Conservation (phyloP, 176 grass and related monocot genomes). For the Phoenix roebelenii region DNA sequence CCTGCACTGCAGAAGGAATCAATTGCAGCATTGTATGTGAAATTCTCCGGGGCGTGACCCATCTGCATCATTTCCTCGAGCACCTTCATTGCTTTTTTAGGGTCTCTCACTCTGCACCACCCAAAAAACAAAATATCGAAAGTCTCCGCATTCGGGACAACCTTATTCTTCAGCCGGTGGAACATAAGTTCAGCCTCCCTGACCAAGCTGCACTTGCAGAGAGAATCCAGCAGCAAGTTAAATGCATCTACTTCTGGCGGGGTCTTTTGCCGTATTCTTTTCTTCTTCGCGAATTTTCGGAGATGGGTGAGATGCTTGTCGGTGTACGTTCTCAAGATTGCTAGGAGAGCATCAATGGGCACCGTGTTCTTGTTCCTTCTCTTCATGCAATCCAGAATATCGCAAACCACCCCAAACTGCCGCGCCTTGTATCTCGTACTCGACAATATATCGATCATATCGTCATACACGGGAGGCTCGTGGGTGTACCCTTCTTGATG, state of each 20-base stretch:
- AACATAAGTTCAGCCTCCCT: constrained; percentile 62
- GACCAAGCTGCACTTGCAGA: constrained; percentile 84
- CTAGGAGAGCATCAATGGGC: constrained; percentile 41
- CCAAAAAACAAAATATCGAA: constrained; percentile 76
- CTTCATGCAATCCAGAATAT: constrained; percentile 87
- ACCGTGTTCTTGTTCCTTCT: constrained; percentile 36
- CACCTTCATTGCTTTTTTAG: constrained; percentile 73
- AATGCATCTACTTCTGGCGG: constrained; percentile 60
- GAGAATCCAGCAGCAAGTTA: constrained; percentile 70
- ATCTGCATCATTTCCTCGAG: constrained; percentile 80
- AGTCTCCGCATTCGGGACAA: constrained; percentile 49
- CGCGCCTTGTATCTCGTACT: constrained; percentile 76
- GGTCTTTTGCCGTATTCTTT: constrained; percentile 44
- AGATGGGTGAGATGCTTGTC: constrained; percentile 63
- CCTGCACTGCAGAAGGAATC: constrained; percentile 72
- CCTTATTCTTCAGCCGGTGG: constrained; percentile 43
- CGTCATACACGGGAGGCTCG: constrained; percentile 47
- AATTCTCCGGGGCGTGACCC: constrained; percentile 63
- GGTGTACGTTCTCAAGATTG: constrained; percentile 53
- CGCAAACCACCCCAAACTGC: constrained; percentile 73
- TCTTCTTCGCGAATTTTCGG: constrained; percentile 76
- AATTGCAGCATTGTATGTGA: constrained; percentile 80
- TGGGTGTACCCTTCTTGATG: constrained; percentile 57
- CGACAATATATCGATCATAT: constrained; percentile 82
- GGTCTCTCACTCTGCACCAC: constrained; percentile 71